A percentile compares a stretch with the other conserved stretches of the same genome.
These are phyloP conservation scores for Cystobasidiaceae sp. DNA, from an alignment of 1,284 basidiomycete species.

Conservation along the genomic window DNA sequence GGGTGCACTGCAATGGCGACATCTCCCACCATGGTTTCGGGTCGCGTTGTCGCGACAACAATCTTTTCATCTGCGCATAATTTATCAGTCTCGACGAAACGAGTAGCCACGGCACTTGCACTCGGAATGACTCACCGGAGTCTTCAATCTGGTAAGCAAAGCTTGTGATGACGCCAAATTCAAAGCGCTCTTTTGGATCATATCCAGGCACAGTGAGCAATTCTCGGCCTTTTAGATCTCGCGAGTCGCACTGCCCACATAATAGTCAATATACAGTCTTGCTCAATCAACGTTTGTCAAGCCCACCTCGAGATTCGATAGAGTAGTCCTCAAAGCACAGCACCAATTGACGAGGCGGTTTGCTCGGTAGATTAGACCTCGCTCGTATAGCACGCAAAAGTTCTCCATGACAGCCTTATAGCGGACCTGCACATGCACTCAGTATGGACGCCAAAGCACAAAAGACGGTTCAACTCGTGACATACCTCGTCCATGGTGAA, in stretches of 20 bases:
- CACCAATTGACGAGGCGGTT: slow-evolving; percentile 99
- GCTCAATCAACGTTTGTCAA: background rate
- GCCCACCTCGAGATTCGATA: slow-evolving; percentile 86
- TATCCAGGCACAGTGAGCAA: slow-evolving; percentile 90
- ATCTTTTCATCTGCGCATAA: slow-evolving; percentile 76
- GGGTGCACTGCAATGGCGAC: slow-evolving; percentile 96
- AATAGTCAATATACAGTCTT: background rate
- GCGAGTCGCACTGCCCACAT: slow-evolving; percentile 73
- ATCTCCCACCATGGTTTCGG: slow-evolving; percentile 98
- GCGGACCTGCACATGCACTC: slow-evolving; percentile 53
- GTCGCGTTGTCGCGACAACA: slow-evolving; percentile 93
- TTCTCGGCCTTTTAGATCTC: slow-evolving; percentile 81
- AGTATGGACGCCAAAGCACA: too few species aligned
- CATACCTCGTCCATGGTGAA: slow-evolving; percentile 91
- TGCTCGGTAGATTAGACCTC: slow-evolving; percentile 89
- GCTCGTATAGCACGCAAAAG: slow-evolving; percentile 87
- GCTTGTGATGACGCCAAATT: slow-evolving; percentile 93
- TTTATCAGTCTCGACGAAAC: too few species aligned
- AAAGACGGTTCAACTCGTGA: slow-evolving; percentile 5
- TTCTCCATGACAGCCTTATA: slow-evolving; percentile 86
- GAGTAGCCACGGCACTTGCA: too few species aligned
- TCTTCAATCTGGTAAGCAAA: slow-evolving; percentile 89
- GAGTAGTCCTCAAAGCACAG: slow-evolving; percentile 87
- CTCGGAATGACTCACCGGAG: slow-evolving; percentile 55
- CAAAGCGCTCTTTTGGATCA: slow-evolving; percentile 86